A percentile compares a stretch with the other conserved stretches of the same genome.
Conservation (phyloP, 306 rosid species). For the Vigna nakashimae region DNA sequence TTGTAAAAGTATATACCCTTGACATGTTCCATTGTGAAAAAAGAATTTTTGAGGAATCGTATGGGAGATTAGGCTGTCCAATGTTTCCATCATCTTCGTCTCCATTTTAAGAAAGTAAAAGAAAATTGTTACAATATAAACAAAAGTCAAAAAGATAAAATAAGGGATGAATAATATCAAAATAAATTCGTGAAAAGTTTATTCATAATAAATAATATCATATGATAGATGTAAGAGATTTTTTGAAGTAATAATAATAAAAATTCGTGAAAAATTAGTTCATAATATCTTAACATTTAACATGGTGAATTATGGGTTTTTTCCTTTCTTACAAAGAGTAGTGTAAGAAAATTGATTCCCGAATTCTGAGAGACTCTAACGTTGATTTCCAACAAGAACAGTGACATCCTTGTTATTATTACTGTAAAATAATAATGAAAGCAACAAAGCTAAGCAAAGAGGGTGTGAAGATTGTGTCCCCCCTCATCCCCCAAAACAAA, state of each 20-base stretch:
- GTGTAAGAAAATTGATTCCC: constrained; percentile 22
- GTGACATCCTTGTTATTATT: constrained; percentile 15
- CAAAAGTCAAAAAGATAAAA: accelerated
- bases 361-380: constrained; percentile 41
- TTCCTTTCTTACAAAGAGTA: no score
- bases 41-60: constrained; percentile 33
- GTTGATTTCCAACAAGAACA: constrained; percentile 43
- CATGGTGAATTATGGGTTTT: no score
- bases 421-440: constrained; percentile 42
- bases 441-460: constrained; percentile 44
- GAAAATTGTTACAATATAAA: no score
- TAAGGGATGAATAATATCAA: no score
- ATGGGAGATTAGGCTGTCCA: not conserved
- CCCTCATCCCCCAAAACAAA: constrained; percentile 5
- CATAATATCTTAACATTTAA: no score
- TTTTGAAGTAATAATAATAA: no score
- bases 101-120: constrained; percentile 23
- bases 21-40: constrained; percentile 10
- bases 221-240: no score
- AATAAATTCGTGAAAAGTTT: no score
- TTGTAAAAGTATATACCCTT: constrained; percentile 33
- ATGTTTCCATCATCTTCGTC: constrained; percentile 25
- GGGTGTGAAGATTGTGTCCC: constrained; percentile 34
- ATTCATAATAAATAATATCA: no score
- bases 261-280: no score